phyloP scores from a whole-genome alignment of 805 yeast genomes.

The Ogataea paradorogensis region DNA sequence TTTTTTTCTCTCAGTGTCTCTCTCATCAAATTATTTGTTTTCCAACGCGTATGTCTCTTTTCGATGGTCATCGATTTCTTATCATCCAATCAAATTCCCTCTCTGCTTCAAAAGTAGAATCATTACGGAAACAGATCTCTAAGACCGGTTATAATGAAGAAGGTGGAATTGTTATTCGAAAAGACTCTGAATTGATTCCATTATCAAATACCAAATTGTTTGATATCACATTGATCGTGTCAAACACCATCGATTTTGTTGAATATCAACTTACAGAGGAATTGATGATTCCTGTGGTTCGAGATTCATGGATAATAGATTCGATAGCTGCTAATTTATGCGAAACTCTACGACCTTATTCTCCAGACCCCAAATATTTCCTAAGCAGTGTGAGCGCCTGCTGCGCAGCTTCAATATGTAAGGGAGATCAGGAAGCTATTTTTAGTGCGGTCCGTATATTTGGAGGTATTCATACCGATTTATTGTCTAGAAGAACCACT shows the following conservation, averaged over 20 bases:
- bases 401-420: slow-evolving; percentile 52
- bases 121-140: slow-evolving; percentile 14
- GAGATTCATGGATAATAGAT: slow-evolving; percentile 57
- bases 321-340: slow-evolving; percentile 40
- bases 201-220: slow-evolving; percentile 15
- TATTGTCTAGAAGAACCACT: slow-evolving; percentile 67
- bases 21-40: neutral
- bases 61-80: slow-evolving; percentile 18
- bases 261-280: slow-evolving; percentile 46
- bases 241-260: slow-evolving; percentile 50
- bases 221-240: slow-evolving; percentile 46
- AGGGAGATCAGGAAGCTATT: slow-evolving; percentile 61
- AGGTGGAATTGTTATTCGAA: slow-evolving; percentile 12
- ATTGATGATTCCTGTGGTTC: slow-evolving; percentile 64
- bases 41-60: slow-evolving; percentile 12
- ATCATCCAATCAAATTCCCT: slow-evolving; percentile 18
- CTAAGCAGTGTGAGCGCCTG: slow-evolving; percentile 56
- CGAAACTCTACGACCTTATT: slow-evolving; percentile 54
- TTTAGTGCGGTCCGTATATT: slow-evolving; percentile 65
- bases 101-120: slow-evolving; percentile 12
- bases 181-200: slow-evolving; percentile 14
- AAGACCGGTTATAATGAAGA: slow-evolving; percentile 19
- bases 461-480: slow-evolving; percentile 73
- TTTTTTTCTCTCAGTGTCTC: neutral
- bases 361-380: slow-evolving; percentile 69